phyloP scores from a whole-genome alignment of 1,284 basidiomycete species.

The Trametes pubescens region DNA sequence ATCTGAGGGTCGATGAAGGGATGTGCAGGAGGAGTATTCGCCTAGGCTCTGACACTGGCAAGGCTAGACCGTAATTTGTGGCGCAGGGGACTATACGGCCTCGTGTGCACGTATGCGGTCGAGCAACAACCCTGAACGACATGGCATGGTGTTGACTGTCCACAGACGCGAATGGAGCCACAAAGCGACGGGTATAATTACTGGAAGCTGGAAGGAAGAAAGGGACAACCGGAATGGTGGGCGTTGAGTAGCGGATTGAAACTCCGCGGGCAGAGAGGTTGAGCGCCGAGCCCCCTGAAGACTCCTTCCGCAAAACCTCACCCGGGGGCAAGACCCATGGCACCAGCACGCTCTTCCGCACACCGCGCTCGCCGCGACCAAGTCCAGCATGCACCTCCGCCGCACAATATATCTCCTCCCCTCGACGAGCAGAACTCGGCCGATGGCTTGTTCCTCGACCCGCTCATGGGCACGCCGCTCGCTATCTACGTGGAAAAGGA shows the following conservation, averaged over 20 bases:
- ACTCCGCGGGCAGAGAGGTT: constrained; percentile 37
- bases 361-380: constrained; percentile 53
- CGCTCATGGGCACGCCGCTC: constrained; percentile 78
- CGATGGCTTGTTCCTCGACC: constrained; percentile 72
- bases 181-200: too few species aligned
- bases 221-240: background rate
- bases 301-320: constrained; percentile 50
- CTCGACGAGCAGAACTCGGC: constrained; percentile 41
- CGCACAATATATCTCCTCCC: constrained; percentile 29
- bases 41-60: too few species aligned
- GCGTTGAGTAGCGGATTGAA: constrained; percentile 32
- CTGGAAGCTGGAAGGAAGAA: background rate
- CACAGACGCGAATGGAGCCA: too few species aligned
- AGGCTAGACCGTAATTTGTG: too few species aligned
- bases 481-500: constrained; percentile 81
- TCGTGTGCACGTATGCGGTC: too few species aligned
- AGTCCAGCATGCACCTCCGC: constrained; percentile 39
- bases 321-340: constrained; percentile 74
- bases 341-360: constrained; percentile 66
- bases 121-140: too few species aligned
- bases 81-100: too few species aligned
- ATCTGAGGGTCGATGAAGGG: too few species aligned
- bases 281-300: constrained; percentile 39
- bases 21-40: too few species aligned
- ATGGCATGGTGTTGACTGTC: too few species aligned